Conservation (phyloP, 78 protist species). For the slime mould (Dictyostelium discoideum) region dicty_2.7 NC_007091.3:928501-929000, state of each 20-base stretch:
- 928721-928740: conserved; percentile 74
- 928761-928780: conserved; percentile 57
- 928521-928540: conserved; percentile 75
- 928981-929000: conserved; percentile 87
- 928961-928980: conserved; percentile 86
- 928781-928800: conserved; percentile 41
- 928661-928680: conserved; percentile 79
- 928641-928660: conserved; percentile 74
- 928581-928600: conserved; percentile 74
- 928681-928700: conserved; percentile 45
- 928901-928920: conserved; percentile 39
- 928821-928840: conserved; percentile 48
- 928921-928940: conserved; percentile 55
- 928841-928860: conserved; percentile 75
- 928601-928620: conserved; percentile 72
- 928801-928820: conserved; percentile 68
- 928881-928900: not conserved
- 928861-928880: conserved; percentile 40
- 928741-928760: conserved; percentile 86
- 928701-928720: conserved; percentile 77
- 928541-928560: conserved; percentile 83
- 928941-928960: conserved; percentile 40
- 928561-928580: conserved; percentile 38
- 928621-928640: conserved; percentile 79
- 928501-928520: conserved; percentile 62